Percentiles rank a stretch among this genome's conserved stretches.
Conservation (phyloP, 306 rosid species). For the Lathyrus oleraceus region DNA sequence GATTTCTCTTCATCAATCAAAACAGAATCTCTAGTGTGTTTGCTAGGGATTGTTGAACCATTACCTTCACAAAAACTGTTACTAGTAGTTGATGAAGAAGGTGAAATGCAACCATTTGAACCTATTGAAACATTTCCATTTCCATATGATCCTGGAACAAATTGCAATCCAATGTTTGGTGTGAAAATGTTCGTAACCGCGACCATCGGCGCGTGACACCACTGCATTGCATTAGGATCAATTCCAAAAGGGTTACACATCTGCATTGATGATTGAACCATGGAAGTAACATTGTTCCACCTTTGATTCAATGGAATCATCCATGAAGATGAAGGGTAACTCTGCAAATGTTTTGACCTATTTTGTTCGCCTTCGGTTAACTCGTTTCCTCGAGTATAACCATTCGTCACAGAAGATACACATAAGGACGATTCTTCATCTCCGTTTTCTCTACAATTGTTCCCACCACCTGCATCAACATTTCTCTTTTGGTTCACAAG, state of each 20-base stretch:
- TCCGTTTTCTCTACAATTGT: background rate
- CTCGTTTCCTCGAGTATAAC: slow-evolving; percentile 41
- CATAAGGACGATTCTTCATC: slow-evolving; percentile 50
- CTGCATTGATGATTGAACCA: slow-evolving; percentile 37
- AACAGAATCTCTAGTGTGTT: background rate
- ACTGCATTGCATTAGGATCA: slow-evolving; percentile 41
- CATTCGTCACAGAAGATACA: slow-evolving; percentile 44
- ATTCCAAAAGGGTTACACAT: slow-evolving; percentile 23
- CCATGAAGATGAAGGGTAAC: slow-evolving; percentile 52
- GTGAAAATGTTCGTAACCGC: slow-evolving; percentile 50
- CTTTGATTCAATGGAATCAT: slow-evolving; percentile 50
- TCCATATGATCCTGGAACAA: slow-evolving; percentile 51
- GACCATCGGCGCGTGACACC: slow-evolving; percentile 46
- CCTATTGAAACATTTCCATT: slow-evolving; percentile 42
- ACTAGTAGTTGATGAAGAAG: slow-evolving; percentile 46
- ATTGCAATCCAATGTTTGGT: slow-evolving; percentile 49
- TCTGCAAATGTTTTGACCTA: slow-evolving; percentile 36
- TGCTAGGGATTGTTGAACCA: background rate
- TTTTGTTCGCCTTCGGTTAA: slow-evolving; percentile 34
- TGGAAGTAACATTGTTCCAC: slow-evolving; percentile 40
- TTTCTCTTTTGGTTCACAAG: no score
- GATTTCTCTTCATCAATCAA: background rate
- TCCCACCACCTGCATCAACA: background rate
- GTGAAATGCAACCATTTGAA: slow-evolving; percentile 50
- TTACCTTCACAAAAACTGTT: background rate